Evolutionary conservation across 495 filamentous ascomycete species (phyloP).

Genomic region (Parathielavia appendiculata): DNA sequence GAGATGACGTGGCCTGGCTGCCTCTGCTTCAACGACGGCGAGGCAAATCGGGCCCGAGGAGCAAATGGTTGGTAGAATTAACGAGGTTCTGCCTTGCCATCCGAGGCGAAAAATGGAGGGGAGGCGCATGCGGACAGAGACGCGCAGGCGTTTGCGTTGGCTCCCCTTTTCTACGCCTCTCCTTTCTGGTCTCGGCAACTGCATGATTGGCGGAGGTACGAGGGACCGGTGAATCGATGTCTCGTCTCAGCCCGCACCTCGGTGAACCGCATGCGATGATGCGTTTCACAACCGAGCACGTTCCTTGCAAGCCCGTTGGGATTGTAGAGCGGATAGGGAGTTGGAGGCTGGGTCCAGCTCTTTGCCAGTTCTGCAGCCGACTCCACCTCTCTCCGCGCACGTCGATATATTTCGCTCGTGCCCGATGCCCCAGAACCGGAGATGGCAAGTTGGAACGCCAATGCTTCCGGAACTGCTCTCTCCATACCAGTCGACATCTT

Average conservation of each 20-base stretch:
- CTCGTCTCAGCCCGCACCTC: neutral
- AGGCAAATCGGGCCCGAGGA: constrained; percentile 15
- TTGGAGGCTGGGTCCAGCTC: constrained; percentile 14
- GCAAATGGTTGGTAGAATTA: constrained; percentile 5
- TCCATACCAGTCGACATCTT: constrained; percentile 11
- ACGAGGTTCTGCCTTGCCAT: constrained; percentile 16
- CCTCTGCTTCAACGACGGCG: constrained; percentile 16
- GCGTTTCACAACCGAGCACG: constrained; percentile 14
- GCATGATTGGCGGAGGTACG: no score
- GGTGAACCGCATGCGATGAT: neutral
- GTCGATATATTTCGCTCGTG: no score
- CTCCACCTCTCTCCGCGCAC: no score
- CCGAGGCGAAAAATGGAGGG: constrained; percentile 7
- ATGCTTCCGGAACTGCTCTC: constrained; percentile 11
- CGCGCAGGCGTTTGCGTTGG: neutral
- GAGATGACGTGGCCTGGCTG: constrained; percentile 19
- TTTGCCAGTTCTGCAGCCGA: constrained; percentile 3
- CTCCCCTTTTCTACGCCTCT: no score
- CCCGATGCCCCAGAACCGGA: no score
- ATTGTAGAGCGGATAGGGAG: constrained; percentile 9
- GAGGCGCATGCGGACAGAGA: constrained; percentile 9
- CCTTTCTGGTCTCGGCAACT: no score
- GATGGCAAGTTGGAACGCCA: neutral
- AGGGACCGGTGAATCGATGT: no score
- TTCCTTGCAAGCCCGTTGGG: constrained; percentile 4